Conservation (phyloP, 306 rosid species). For the Fragaria vesca region DNA sequence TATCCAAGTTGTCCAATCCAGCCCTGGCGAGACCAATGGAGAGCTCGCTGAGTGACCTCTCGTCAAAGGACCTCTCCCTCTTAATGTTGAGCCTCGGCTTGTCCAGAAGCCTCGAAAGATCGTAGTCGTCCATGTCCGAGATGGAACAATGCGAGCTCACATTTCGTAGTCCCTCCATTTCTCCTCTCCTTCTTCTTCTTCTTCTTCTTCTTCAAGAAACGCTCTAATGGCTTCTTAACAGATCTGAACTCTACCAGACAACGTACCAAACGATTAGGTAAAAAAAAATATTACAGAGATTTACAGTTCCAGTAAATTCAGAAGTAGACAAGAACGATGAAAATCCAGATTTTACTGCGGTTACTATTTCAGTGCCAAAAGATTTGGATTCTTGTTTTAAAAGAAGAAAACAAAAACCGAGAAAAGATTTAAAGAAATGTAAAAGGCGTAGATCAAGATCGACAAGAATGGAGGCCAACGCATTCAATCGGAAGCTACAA, state of each 20-base stretch:
- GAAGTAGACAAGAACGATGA: neutral
- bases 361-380: conserved; percentile 1
- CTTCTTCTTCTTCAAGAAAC: conserved; percentile 22
- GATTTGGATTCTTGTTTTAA: neutral
- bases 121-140: conserved; percentile 75
- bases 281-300: neutral
- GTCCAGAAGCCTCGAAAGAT: conserved; percentile 67
- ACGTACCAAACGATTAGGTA: neutral
- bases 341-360: neutral
- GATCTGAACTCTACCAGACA: neutral
- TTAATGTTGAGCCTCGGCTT: conserved; percentile 73
- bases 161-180: conserved; percentile 77
- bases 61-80: conserved; percentile 89
- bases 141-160: conserved; percentile 73
- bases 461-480: conserved; percentile 4
- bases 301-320: neutral
- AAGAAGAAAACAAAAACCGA: neutral
- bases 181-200: conserved; percentile 20
- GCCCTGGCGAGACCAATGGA: conserved; percentile 55
- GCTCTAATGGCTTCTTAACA: neutral
- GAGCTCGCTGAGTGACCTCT: conserved; percentile 86
- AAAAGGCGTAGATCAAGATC: conserved; percentile 54
- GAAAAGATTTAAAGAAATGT: neutral
- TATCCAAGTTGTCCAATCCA: conserved; percentile 62
- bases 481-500: conserved; percentile 1